These are phyloP conservation scores for Citrus glauca DNA, from an alignment of 345 rosid species.

Conservation along the genomic window DNA sequence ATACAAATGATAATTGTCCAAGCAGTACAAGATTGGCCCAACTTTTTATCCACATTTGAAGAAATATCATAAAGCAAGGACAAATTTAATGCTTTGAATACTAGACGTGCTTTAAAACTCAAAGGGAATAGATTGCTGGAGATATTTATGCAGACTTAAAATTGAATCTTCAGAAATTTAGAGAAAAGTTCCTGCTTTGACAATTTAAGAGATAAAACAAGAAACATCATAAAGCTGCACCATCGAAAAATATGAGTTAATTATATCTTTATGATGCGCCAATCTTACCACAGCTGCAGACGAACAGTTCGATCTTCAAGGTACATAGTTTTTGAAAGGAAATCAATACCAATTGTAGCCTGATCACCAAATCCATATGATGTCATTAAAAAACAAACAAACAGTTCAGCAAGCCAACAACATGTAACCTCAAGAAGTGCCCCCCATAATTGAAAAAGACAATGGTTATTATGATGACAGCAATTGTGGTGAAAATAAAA, in stretches of 20 bases:
- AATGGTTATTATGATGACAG: background rate
- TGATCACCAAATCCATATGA: conserved; percentile 18
- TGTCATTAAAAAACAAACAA: background rate
- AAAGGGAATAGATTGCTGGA: too few species aligned
- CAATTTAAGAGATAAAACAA: background rate
- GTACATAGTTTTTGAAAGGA: conserved; percentile 83
- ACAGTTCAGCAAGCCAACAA: background rate
- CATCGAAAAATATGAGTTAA: background rate
- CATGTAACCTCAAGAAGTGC: background rate
- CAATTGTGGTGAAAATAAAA: background rate
- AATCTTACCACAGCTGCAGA: conserved; percentile 64
- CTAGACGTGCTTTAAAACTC: background rate
- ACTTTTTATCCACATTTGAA: background rate
- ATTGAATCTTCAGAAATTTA: background rate
- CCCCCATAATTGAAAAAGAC: background rate
- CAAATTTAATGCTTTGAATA: background rate
- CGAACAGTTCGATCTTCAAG: conserved; percentile 84
- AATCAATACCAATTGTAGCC: conserved; percentile 87
- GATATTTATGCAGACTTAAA: background rate
- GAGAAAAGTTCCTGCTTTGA: background rate
- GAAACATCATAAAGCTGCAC: background rate
- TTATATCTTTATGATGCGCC: background rate
- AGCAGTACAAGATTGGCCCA: background rate
- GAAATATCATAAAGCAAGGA: background rate
- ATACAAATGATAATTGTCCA: background rate